Base-by-base conservation (phyloP, 306 rosid genomes). In the Dryas octopetala region DNA sequence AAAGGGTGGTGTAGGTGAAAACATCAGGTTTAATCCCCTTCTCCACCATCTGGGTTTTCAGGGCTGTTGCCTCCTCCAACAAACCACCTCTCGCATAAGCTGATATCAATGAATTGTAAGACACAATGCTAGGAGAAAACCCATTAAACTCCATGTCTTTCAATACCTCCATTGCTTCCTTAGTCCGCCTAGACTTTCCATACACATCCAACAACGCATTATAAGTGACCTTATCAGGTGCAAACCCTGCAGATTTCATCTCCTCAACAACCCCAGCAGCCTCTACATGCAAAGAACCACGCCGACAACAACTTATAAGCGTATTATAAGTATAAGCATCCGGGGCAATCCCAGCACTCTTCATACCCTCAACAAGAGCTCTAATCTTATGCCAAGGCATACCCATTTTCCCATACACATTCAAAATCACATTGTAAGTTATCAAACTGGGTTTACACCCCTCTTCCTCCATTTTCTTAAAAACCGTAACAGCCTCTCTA, bases 391-490 rank as follows among this genome's bases (percentile, higher is more conserved):
- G 82, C 97, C 97, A 95, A 81, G 97, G 89, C 91, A 88, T 87
- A 4, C 98, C 96, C 97, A 91, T 89, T 81, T 91, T 95, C 32
- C 97, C 98, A 80, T 87, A 94, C 52, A 91, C 96, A 80, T 88
- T 87, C 82, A 95, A 77, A 41, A 91, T 75, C 68, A 91, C 88
- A 78, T 95, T 91, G 64, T 87, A 95, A 65, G 97, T 91, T 17
- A 91, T 83, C 64, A 91, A 84, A 67, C 93, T 87, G 55, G 97
- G 97, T 9, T 58, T 68, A 53, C 88, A 87, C 1, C 97, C 98
- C 63, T 88, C 96, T 65, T 82, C 83, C 55, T 85, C 89, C 91
- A 95, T 89, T 77, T 86, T 91, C 48, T 87, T 78, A 68, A 90
- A 95, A 38, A 90, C 85, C 52, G 44, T 59, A 55, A 90, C 83